A percentile compares a stretch with the other conserved stretches of the same genome.
These are phyloP conservation scores for Leccinum insolens DNA, from an alignment of 1,284 basidiomycete genomes.

Conservation along the genomic window DNA sequence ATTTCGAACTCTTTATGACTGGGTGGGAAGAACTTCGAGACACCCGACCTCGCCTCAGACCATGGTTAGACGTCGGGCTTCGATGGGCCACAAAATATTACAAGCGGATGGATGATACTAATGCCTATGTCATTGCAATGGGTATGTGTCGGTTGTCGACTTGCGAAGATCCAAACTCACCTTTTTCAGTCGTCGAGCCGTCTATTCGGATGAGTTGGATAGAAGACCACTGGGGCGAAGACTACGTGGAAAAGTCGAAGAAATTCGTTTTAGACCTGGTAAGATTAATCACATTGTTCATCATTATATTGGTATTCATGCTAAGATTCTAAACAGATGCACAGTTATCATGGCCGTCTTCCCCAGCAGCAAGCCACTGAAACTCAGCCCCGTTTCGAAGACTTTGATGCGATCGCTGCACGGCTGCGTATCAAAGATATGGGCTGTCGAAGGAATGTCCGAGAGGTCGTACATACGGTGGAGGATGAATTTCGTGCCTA, in stretches of 20 bases:
- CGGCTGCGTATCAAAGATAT: not conserved
- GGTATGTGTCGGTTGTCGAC: not conserved
- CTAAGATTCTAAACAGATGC: not conserved
- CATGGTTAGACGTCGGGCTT: not conserved
- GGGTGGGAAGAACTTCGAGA: not conserved
- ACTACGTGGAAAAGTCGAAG: not conserved
- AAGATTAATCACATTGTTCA: not conserved
- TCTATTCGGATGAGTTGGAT: slow-evolving; percentile 4
- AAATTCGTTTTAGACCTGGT: not conserved
- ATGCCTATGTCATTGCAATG: slow-evolving; percentile 4
- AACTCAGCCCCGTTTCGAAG: not conserved
- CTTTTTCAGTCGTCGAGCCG: slow-evolving; percentile 1
- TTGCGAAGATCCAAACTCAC: not conserved
- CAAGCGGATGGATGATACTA: slow-evolving; percentile 1
- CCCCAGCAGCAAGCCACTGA: not conserved
- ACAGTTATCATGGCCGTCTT: not conserved
- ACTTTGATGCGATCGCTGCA: not conserved
- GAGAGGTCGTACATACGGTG: not conserved
- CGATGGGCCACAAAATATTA: slow-evolving; percentile 2
- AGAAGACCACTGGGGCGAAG: not conserved
- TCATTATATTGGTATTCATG: not conserved
- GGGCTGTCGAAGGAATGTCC: not conserved
- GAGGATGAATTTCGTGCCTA: not conserved
- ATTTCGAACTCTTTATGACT: slow-evolving; percentile 2
- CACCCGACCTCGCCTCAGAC: not conserved